Evolutionary conservation across 2,329 filamentous ascomycete species (phyloP).

Genomic region (Allantophomopsis lycopodina): DNA sequence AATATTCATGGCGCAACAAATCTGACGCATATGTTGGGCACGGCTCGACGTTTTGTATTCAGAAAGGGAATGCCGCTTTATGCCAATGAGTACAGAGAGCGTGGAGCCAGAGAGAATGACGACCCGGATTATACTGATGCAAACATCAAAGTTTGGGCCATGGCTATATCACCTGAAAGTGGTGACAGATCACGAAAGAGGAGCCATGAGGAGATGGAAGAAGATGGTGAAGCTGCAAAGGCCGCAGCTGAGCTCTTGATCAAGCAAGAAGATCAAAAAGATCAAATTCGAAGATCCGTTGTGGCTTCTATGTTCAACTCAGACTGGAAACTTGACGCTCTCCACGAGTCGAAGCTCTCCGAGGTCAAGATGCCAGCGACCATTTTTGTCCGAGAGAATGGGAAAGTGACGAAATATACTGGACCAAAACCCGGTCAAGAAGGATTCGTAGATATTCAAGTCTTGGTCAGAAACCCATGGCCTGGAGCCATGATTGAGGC

Average conservation of each 20-base stretch:
- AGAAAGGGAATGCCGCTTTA: conserved; percentile 66
- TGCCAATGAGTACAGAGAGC: conserved; percentile 45
- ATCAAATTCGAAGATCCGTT: conserved; percentile 42
- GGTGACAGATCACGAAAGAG: conserved; percentile 25
- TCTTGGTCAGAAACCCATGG: conserved; percentile 67
- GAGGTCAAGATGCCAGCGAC: conserved; percentile 54
- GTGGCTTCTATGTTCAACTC: conserved; percentile 72
- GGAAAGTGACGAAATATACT: conserved; percentile 53
- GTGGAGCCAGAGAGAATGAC: conserved; percentile 14
- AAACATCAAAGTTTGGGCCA: conserved; percentile 72
- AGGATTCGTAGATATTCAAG: conserved; percentile 45
- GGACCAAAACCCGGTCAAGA: conserved; percentile 47
- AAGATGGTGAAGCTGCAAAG: conserved; percentile 9
- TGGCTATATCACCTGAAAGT: conserved; percentile 38
- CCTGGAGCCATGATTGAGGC: conserved; percentile 49
- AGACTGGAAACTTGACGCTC: conserved; percentile 56
- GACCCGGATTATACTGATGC: conserved; percentile 63
- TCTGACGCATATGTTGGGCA: conserved; percentile 67
- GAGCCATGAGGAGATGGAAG: conserved; percentile 23
- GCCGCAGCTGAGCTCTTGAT: conserved; percentile 16
- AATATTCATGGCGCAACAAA: conserved; percentile 74
- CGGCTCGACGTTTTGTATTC: conserved; percentile 73
- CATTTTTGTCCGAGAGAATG: conserved; percentile 53
- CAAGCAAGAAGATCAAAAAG: conserved; percentile 22
- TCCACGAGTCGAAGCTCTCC: conserved; percentile 51